Base-by-base conservation (phyloP, 2,329 filamentous ascomycete genomes). In the Mollisia scopiformis region DNA sequence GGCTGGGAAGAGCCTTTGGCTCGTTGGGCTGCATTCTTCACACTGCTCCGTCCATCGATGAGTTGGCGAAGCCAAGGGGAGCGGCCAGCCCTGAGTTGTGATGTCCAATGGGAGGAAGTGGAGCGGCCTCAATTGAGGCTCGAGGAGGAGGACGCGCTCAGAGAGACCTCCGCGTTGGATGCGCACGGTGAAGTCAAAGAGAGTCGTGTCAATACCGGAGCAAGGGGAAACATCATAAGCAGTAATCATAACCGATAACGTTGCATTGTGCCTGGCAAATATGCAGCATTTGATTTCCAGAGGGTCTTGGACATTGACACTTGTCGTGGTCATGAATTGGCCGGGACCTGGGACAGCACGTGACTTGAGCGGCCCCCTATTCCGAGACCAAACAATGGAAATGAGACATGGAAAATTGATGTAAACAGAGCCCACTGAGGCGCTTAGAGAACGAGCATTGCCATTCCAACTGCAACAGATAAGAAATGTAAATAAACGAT, bases 91-190 rank as follows among this genome's bases (percentile, higher is more conserved):
- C 47, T 46, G 47, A 27, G 21, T 43, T 57, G 23, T 6, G 14
- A 27, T 16, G 41, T 16, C 61, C 56, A 62, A 56, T 58, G 21
- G 28, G 43, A n/a, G n/a, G n/a, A n/a, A n/a, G 30, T 23, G 43
- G 25, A 30, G 30, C 37, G 43, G 25, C 23, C 19, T 47, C 19
- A 37, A 56, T 50, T 65, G 62, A 62, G 62, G 59, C 62, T 65
- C 60, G 53, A 58, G 25, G 43, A 6, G 39, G 35, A 19, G 57
- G 57, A 62, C 59, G 61, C 53, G 58, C 25, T 55, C 43, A 52
- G 47, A 8, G 23, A 53, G 50, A 43, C 51, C 58, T 58, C 53
- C 55, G 49, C 41, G 55, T 53, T 54, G 33, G 33, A 25, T 27
- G 14, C 14, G n/a, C 27, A 39, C 27, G 55, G 28, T 31, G 57